Base-by-base conservation (phyloP, 352 stramenopile genomes). In the Phytophthora capsici region DNA sequence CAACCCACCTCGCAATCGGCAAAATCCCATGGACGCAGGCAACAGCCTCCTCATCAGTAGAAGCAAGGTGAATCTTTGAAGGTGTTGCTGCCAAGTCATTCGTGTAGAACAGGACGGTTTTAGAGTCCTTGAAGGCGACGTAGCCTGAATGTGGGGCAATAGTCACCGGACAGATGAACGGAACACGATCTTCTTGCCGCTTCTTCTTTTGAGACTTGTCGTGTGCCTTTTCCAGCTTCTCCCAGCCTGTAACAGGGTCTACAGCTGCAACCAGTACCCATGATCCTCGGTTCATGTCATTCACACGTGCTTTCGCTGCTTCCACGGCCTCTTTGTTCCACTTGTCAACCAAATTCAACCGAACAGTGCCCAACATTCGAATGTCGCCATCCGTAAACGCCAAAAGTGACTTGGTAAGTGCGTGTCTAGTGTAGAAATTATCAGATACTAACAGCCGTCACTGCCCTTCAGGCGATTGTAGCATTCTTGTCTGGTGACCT, bases 61-160 rank as follows among this genome's bases (percentile, higher is more conserved):
- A n/a, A n/a, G n/a, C n/a, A n/a, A n/a, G n/a, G n/a, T n/a, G n/a
- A n/a, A n/a, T n/a, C n/a, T n/a, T n/a, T n/a, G n/a, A n/a, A n/a
- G n/a, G n/a, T n/a, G n/a, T n/a, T n/a, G n/a, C n/a, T n/a, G n/a
- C n/a, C n/a, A 36, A 10, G 30, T 36, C 30, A 17, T 58, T 65
- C 8, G 57, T 43, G 19, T 65, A 58, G 25, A 65, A 65, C 2
- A 50, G 12, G 4, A 50, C 44, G 10, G 10, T 10, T 36, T 50
- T 50, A 20, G 22, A 14, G 16, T 50, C 44, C 26, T 50, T 34
- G 44, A 50, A 50, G 10, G 36, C 44, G 7, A 50, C 22, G 13
- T 50, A 50, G 12, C 20, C 57, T 26, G 57, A 37, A 14, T 46
- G 46, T 10, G n/a, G n/a, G n/a, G n/a, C n/a, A n/a, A n/a, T n/a